Percentiles rank a stretch among this genome's conserved stretches.
These are phyloP conservation scores for Protomyces gravidus DNA, from an alignment of 1,139 yeast species.

Conservation along the genomic window DNA sequence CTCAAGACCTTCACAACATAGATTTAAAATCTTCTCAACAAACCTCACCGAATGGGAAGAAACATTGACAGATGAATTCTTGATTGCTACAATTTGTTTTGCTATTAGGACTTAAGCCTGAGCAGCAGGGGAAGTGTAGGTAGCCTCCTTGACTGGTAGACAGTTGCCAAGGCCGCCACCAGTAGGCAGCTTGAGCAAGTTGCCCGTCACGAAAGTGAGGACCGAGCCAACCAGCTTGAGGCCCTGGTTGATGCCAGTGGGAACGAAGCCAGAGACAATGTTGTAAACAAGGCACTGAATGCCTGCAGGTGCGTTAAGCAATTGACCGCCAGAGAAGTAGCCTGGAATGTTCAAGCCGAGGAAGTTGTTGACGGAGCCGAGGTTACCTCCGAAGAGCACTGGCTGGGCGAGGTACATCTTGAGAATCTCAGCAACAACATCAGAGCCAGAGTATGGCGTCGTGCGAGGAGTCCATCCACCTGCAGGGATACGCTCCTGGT, in stretches of 20 bases:
- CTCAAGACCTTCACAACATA: not conserved
- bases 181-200: not conserved
- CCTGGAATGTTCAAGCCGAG: slow-evolving; percentile 5
- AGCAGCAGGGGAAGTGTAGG: slow-evolving; percentile 1
- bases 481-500: slow-evolving; percentile 18
- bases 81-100: not conserved
- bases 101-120: not conserved
- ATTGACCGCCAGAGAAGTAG: not conserved
- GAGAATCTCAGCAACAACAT: slow-evolving; percentile 5
- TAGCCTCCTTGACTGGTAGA: not conserved
- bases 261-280: slow-evolving; percentile 16
- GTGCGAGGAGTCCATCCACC: slow-evolving; percentile 19
- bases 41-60: not conserved
- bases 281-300: slow-evolving; percentile 5
- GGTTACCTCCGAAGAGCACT: slow-evolving; percentile 17
- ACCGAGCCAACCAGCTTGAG: not conserved
- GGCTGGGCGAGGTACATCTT: slow-evolving; percentile 18
- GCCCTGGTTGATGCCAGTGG: slow-evolving; percentile 2
- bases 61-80: not conserved
- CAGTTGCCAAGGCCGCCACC: not conserved
- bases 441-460: not conserved
- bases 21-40: not conserved
- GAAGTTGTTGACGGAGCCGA: slow-evolving; percentile 21
- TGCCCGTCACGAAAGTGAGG: not conserved
- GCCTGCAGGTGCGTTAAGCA: slow-evolving; percentile 5